Conservation (phyloP, 2,329 filamentous ascomycete species). For the Trichoderma citrinoviride region DNA sequence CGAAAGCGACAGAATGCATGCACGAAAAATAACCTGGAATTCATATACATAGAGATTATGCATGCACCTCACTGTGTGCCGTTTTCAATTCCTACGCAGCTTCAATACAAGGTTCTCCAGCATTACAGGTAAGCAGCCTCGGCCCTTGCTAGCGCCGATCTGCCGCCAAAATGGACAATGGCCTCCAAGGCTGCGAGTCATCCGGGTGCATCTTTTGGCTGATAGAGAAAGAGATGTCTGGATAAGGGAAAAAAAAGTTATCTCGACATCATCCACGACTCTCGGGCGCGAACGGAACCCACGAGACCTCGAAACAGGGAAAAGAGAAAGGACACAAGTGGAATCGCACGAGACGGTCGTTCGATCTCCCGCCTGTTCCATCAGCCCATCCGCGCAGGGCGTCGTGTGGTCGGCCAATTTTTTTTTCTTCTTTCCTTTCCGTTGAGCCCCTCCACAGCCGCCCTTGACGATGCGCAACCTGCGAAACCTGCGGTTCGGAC, state of each 20-base stretch:
- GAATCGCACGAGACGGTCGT: not conserved
- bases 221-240: not conserved
- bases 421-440: not conserved
- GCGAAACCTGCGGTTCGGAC: constrained; percentile 69
- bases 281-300: not conserved
- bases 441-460: constrained; percentile 16
- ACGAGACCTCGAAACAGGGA: not conserved
- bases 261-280: not conserved
- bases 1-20: no score
- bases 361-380: not conserved
- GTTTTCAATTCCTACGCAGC: no score
- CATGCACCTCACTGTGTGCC: not conserved
- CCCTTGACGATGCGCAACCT: constrained; percentile 74
- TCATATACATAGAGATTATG: not conserved
- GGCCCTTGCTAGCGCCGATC: constrained; percentile 25
- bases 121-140: not conserved
- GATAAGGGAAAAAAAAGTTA: not conserved
- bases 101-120: not conserved
- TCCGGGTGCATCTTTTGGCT: not conserved
- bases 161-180: constrained; percentile 17
- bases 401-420: not conserved
- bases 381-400: constrained; percentile 3
- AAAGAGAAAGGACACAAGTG: not conserved
- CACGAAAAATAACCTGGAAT: no score
- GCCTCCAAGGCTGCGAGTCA: constrained; percentile 7